Evolutionary conservation across 2,329 filamentous ascomycete species (phyloP), one percentile per base, ranked within the genome.

Genomic region (Apiospora marii): DNA sequence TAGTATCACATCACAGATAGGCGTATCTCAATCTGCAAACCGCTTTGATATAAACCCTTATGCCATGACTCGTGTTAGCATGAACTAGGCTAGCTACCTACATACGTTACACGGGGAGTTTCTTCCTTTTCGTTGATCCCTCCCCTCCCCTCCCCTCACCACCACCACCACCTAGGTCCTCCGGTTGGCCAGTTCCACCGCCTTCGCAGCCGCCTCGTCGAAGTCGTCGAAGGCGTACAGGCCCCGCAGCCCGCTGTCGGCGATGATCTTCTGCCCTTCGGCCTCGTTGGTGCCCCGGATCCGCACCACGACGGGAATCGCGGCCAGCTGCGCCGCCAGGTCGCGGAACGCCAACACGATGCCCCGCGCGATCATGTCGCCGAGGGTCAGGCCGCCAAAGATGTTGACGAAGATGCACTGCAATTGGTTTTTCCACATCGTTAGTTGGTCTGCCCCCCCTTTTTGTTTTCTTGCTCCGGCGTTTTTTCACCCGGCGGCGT

Each of bases 361-460:
- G 0, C 93, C 93, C 72, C 91, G 86, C 0, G 93, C 93, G 80
- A 95, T 95, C 93, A 95, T 95, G 76, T 94, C 93, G 48, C 93
- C 93, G 73, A 92, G 87, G 8, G 92, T 94, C 76, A 94, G 78
- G 16, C 83, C 84, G 48, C 84, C 84, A 75, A 85, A 91, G 12
- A 91, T 89, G 72, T 91, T 91, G 12, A 91, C 87, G 67, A 91
- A 81, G 37, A 91, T 83, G 4, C 78, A 80, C 80, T 81, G 58
- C 27, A 30, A 61, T 67, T 19, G 3, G 3, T 61, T 3, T 13
- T 16, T 6, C 19, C 1, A 5, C 24, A 27, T 13, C 24, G n/a
- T 19, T 8, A 58, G 27, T 19, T 19, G 8, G 37, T 41, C 10
- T 41, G 10, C 37, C 37, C 37, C 10, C 22, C 22, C 2, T 7